Conservation (phyloP, 306 rosid species). For the Pueraria montana region DNA sequence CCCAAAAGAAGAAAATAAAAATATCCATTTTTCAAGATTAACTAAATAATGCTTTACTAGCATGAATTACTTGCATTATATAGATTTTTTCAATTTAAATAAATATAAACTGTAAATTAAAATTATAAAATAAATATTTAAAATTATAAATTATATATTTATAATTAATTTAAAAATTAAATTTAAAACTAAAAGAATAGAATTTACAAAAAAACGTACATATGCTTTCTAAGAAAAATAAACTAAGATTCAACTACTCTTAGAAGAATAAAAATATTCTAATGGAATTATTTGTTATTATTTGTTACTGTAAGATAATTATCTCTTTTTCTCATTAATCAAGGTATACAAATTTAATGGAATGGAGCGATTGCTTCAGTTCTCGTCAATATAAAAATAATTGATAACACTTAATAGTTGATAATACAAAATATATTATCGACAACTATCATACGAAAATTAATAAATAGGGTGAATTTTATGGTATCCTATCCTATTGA, state of each 20-base stretch:
- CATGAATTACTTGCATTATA: neutral
- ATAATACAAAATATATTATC: neutral
- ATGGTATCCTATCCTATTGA: neutral
- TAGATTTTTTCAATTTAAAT: neutral
- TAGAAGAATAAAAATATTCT: too few relatives aligned
- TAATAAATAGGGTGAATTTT: neutral
- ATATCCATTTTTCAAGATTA: neutral
- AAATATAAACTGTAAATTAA: neutral
- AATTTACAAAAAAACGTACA: neutral
- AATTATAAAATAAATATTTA: neutral
- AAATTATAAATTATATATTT: neutral
- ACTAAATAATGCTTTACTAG: neutral
- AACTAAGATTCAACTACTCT: neutral
- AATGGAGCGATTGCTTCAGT: neutral
- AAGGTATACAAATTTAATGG: neutral
- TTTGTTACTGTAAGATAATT: neutral
- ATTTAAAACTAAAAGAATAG: neutral
- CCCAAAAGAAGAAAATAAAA: neutral
- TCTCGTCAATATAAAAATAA: neutral
- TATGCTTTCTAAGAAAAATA: neutral
- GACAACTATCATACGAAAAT: neutral
- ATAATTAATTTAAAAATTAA: neutral
- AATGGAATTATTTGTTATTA: too few relatives aligned
- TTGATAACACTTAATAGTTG: neutral
- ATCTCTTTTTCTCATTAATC: neutral